Evolutionary conservation across 2,329 filamentous ascomycete species (phyloP).

Genomic region (Ramularia collo-cygni): DNA sequence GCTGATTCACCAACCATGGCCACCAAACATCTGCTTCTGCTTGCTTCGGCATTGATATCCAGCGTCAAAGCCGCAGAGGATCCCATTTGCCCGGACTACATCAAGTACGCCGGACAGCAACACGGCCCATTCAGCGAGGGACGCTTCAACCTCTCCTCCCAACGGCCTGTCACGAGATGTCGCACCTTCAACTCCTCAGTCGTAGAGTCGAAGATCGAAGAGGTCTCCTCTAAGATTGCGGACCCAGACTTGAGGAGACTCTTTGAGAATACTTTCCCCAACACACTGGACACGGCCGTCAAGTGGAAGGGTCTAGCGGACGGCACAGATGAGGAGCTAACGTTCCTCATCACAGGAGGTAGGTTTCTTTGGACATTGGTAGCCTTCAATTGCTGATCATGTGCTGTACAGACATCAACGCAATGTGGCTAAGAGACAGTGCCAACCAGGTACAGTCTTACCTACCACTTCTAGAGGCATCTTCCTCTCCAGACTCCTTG

Average conservation of each 20-base stretch:
- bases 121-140: constrained; percentile 41
- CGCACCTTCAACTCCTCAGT: constrained; percentile 41
- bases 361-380: too few species aligned
- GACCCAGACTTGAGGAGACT: constrained; percentile 60
- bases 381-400: too few species aligned
- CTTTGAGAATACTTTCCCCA: constrained; percentile 67
- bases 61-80: constrained; percentile 11
- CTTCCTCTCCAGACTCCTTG: constrained; percentile 50
- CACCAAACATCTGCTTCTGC: constrained; percentile 6
- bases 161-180: constrained; percentile 38
- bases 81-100: constrained; percentile 35
- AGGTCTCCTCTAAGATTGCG: constrained; percentile 30
- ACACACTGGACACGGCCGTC: constrained; percentile 67
- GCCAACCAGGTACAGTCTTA: constrained; percentile 69
- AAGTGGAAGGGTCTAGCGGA: constrained; percentile 57
- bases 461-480: constrained; percentile 52
- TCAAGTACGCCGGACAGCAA: constrained; percentile 33
- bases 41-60: constrained; percentile 2
- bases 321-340: constrained; percentile 56
- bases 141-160: constrained; percentile 39
- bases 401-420: constrained; percentile 43
- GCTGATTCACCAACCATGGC: constrained; percentile 5
- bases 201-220: constrained; percentile 35
- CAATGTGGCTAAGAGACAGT: constrained; percentile 49
- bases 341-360: constrained; percentile 49